A percentile compares a stretch with the other conserved stretches of the same genome.
Evolutionary conservation across 2,329 filamentous ascomycete species (phyloP).

Genomic region (Aquanectria penicillioides): DNA sequence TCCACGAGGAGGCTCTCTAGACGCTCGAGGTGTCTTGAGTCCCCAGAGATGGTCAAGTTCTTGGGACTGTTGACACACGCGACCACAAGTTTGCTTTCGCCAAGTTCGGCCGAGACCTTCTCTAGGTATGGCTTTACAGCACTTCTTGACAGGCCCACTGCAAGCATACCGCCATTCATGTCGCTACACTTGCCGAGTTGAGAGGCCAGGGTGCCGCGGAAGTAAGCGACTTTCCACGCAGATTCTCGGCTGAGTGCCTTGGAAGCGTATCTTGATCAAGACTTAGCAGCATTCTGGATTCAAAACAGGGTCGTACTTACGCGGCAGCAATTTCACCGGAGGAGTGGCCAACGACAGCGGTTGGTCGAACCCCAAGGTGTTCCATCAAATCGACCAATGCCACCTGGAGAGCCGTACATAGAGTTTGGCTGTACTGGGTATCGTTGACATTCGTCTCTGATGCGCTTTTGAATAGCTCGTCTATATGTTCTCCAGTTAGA

Average conservation of each 20-base stretch:
- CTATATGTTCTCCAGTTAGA: not conserved
- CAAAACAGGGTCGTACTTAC: slow-evolving; percentile 36
- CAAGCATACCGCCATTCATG: slow-evolving; percentile 45
- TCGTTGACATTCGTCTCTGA: slow-evolving; percentile 38
- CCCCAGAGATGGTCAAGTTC: slow-evolving; percentile 28
- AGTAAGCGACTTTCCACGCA: slow-evolving; percentile 48
- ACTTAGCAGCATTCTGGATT: not conserved
- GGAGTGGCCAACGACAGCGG: slow-evolving; percentile 50
- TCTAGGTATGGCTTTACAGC: slow-evolving; percentile 35
- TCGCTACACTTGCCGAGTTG: slow-evolving; percentile 2
- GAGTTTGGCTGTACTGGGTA: slow-evolving; percentile 58
- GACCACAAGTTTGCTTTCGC: not conserved
- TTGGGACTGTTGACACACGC: slow-evolving; percentile 30
- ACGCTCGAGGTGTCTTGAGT: slow-evolving; percentile 15
- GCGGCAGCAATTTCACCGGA: slow-evolving; percentile 54
- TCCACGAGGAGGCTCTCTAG: slow-evolving; percentile 12
- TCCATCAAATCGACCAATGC: slow-evolving; percentile 52
- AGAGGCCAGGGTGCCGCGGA: slow-evolving; percentile 41
- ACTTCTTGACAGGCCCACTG: slow-evolving; percentile 40
- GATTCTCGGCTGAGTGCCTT: slow-evolving; percentile 41
- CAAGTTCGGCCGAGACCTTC: not conserved
- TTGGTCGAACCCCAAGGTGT: slow-evolving; percentile 41
- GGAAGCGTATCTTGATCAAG: not conserved
- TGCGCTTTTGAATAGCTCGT: not conserved
- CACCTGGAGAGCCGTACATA: slow-evolving; percentile 65